Evolutionary conservation across 2,329 filamentous ascomycete species (phyloP), one percentile per base, ranked within the genome.

Genomic region (Magnaporthiopsis rhizophila): DNA sequence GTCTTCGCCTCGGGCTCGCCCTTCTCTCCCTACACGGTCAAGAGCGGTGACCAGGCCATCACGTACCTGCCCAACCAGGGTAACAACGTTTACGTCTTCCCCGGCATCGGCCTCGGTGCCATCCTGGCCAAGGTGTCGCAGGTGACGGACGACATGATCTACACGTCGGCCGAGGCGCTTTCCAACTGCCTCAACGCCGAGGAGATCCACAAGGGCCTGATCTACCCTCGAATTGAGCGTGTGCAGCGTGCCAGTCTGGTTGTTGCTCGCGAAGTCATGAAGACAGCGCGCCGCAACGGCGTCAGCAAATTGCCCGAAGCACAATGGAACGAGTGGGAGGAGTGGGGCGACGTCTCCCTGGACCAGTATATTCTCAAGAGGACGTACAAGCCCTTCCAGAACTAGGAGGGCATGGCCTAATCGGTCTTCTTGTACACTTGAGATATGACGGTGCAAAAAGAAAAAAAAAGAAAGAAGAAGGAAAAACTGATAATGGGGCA

Each of bases 1-100:
- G 87, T 99, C 74, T 99, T 99, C 73, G 95, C 95, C 62, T 97
- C 92, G 7, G 95, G 95, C 68, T 97, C 92, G 61, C 95, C 95
- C 18, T 98, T 98, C 85, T 84, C 87, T 30, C 83, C 88, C 2
- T 83, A 91, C 73, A 86, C 83, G 64, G 83, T 86, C 73, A 89
- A 89, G 78, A 74, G 78, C 32, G 78, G 80, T 38, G 85, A 86
- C 58, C 81, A 83, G 66, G 79, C 80, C 62, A 81, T 86, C 69
- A 90, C 86, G 45, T 89, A 92, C 79, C 83, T 90, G 77, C 89
- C 89, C 64, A 91, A 90, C 77, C 89, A 92, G 80, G 93, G 94
- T 69, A 93, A 93, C 83, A 89, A 89, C 71, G 85, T 88, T 81
- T 97, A 97, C 75, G 91, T 99, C 67, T 99, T 99, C 87, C 95